Conservation (phyloP, 768 basidiomycete species). For the Boletus subcaerulescens region DNA sequence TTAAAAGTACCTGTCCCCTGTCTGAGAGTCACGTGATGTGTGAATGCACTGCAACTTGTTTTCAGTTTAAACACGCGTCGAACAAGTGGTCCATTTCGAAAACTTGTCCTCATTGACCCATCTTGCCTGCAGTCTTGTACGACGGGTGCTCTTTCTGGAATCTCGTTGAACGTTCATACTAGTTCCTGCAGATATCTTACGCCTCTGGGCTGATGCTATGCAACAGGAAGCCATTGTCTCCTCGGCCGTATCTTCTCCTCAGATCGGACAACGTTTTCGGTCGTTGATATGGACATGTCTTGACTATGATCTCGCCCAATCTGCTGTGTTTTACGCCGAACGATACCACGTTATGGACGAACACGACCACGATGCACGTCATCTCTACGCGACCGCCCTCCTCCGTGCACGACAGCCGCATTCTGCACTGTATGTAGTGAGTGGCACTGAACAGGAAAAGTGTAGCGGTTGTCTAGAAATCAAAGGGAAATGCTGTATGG, state of each 20-base stretch:
- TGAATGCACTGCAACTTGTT: conserved; percentile 15
- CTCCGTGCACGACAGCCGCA: conserved; percentile 68
- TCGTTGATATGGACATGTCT: conserved; percentile 80
- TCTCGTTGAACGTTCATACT: conserved; percentile 14
- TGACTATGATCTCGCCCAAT: conserved; percentile 72
- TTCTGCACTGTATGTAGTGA: conserved; percentile 71
- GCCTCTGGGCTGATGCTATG: conserved; percentile 45
- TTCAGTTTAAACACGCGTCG: conserved; percentile 22
- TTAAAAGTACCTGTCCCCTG: background rate
- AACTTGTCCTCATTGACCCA: conserved; percentile 13
- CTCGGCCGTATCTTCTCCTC: conserved; percentile 46
- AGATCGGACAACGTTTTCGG: conserved; percentile 67
- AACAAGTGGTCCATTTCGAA: conserved; percentile 18
- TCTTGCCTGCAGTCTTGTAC: conserved; percentile 4
- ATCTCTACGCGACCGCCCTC: conserved; percentile 79
- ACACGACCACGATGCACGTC: conserved; percentile 74
- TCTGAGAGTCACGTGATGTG: conserved; percentile 30
- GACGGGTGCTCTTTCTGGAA: conserved; percentile 9
- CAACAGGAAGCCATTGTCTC: conserved; percentile 44
- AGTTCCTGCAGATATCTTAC: conserved; percentile 23
- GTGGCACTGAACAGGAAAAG: conserved; percentile 53
- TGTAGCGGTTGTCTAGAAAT: conserved; percentile 79
- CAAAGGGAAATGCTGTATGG: conserved; percentile 71
- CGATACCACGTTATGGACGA: conserved; percentile 72
- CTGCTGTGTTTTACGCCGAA: conserved; percentile 89